Evolutionary conservation across 1,284 basidiomycete species (phyloP).

Genomic region (Abortiporus biennis): DNA sequence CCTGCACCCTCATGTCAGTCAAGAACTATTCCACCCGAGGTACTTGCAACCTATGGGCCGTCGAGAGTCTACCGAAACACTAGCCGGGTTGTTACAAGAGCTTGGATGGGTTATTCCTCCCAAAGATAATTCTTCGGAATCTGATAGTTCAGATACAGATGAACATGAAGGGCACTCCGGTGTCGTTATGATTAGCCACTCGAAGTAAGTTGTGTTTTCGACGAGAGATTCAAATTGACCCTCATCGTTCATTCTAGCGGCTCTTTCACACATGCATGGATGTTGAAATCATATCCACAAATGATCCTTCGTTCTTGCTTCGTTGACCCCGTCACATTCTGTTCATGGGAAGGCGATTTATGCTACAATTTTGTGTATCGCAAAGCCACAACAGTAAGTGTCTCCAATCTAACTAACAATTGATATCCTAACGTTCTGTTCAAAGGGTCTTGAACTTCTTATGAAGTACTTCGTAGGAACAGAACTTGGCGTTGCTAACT

Average conservation of each 20-base stretch:
- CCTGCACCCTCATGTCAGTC: constrained; percentile 81
- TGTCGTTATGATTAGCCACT: constrained; percentile 80
- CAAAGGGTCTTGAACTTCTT: constrained; percentile 68
- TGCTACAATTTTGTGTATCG: constrained; percentile 87
- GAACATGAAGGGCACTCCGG: too few relatives aligned
- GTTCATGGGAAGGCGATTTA: constrained; percentile 87
- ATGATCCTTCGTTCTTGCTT: constrained; percentile 76
- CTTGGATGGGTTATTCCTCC: constrained; percentile 58
- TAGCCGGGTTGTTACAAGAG: constrained; percentile 53
- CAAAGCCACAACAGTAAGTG: constrained; percentile 48
- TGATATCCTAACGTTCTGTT: too few relatives aligned
- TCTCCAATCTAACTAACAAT: constrained; percentile 10
- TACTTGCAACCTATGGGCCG: constrained; percentile 69
- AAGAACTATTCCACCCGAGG: constrained; percentile 71
- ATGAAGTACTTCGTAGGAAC: constrained; percentile 84
- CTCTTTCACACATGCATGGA: constrained; percentile 76
- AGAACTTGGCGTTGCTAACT: constrained; percentile 82
- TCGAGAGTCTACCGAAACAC: constrained; percentile 49
- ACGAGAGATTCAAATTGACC: too few relatives aligned
- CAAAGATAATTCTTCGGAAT: constrained; percentile 19
- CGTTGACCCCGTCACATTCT: constrained; percentile 86
- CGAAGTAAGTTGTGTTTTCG: too few relatives aligned
- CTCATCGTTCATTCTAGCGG: too few relatives aligned
- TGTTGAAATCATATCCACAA: constrained; percentile 72
- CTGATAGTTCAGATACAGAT: too few relatives aligned